Percentiles rank a stretch among this genome's conserved stretches.
Evolutionary conservation across 2,329 filamentous ascomycete genomes (phyloP).

Genomic region (Sordariomycetes sp.): DNA sequence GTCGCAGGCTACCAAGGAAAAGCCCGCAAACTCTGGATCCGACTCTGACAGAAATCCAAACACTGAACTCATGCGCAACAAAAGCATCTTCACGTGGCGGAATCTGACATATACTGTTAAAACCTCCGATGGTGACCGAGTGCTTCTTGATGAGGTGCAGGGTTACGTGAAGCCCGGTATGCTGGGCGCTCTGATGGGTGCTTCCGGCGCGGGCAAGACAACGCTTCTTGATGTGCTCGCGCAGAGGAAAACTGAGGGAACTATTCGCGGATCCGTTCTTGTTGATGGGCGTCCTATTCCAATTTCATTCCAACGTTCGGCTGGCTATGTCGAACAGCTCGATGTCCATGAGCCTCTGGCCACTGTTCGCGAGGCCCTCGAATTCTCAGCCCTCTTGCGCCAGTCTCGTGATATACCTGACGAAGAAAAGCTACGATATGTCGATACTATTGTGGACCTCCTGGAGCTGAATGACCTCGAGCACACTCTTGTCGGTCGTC

Average conservation of each 20-base stretch:
- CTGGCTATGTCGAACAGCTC: constrained; percentile 62
- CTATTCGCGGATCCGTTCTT: constrained; percentile 31
- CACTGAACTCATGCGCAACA: constrained; percentile 48
- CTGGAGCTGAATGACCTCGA: constrained; percentile 55
- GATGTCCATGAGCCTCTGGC: constrained; percentile 58
- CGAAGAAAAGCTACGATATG: constrained; percentile 56
- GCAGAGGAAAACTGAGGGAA: constrained; percentile 53
- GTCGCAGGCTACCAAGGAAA: constrained; percentile 16
- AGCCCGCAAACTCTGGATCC: constrained; percentile 23
- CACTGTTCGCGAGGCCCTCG: constrained; percentile 57
- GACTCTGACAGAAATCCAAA: constrained; percentile 2
- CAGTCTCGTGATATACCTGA: constrained; percentile 45
- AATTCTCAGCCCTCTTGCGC: constrained; percentile 57
- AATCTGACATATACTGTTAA: constrained; percentile 62
- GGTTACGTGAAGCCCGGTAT: constrained; percentile 89
- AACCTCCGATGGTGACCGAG: constrained; percentile 49
- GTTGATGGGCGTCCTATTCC: constrained; percentile 54
- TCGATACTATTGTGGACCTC: constrained; percentile 56
- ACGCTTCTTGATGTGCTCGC: constrained; percentile 57
- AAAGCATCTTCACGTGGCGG: constrained; percentile 66
- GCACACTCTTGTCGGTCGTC: constrained; percentile 52
- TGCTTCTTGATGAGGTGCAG: constrained; percentile 69
- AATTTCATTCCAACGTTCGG: constrained; percentile 54
- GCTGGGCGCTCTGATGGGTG: constrained; percentile 67
- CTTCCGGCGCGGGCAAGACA: constrained; percentile 37